A percentile compares a stretch with the other conserved stretches of the same genome.
phyloP scores from a whole-genome alignment of 1,284 basidiomycete genomes.

The Phylloporus gajari region DNA sequence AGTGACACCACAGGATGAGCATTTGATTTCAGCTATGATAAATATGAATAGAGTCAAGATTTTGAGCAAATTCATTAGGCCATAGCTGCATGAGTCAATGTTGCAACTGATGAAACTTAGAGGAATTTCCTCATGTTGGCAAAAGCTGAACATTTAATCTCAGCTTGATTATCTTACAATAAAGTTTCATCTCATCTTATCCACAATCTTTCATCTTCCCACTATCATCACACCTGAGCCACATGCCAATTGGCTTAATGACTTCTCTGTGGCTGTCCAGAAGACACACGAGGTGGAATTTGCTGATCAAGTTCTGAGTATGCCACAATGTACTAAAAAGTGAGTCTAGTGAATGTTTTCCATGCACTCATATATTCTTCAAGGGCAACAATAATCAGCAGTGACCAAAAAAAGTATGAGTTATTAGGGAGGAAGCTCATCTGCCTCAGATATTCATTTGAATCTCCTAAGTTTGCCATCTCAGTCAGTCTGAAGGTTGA shows the following conservation, averaged over 20 bases:
- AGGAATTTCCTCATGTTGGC: no score
- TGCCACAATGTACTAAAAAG: background rate
- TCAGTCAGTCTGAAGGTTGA: background rate
- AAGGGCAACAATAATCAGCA: background rate
- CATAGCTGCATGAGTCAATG: no score
- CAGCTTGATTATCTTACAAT: background rate
- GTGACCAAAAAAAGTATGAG: background rate
- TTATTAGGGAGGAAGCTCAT: background rate
- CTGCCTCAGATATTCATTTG: background rate
- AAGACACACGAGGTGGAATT: background rate
- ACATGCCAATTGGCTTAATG: no score
- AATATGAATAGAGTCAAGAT: no score
- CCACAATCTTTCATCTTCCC: background rate
- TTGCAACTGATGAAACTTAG: no score
- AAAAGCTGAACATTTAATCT: background rate
- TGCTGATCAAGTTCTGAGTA: background rate
- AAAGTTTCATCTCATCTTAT: background rate
- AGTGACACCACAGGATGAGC: no score
- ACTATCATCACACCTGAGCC: background rate
- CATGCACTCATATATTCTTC: background rate
- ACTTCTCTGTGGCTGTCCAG: background rate
- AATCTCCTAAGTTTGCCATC: background rate
- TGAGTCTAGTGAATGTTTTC: background rate
- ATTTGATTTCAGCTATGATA: no score
- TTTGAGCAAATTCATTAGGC: no score